phyloP scores from a whole-genome alignment of 2,329 filamentous ascomycete genomes.

The Nothopassalora personata region DNA sequence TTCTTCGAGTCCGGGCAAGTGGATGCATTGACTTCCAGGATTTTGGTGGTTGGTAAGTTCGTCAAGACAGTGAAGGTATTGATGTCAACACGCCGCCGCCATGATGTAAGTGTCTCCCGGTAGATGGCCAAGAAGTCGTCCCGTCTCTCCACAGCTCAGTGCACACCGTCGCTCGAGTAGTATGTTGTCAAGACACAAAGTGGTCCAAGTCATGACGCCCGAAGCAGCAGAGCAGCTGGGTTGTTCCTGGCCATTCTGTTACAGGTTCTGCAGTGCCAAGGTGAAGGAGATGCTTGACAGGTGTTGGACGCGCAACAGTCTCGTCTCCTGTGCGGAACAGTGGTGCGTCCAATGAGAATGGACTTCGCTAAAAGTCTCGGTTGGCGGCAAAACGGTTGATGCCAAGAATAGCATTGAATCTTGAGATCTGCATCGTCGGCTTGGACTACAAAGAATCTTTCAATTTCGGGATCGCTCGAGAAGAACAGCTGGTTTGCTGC shows the following conservation, averaged over 20 bases:
- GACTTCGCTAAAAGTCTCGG: background rate
- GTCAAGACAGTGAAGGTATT: background rate
- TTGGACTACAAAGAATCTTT: background rate
- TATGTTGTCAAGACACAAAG: background rate
- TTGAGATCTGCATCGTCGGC: background rate
- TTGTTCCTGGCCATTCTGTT: background rate
- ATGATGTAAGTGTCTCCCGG: background rate
- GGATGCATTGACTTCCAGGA: background rate
- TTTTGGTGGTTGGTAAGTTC: background rate
- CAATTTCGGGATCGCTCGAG: no score
- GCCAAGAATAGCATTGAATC: background rate
- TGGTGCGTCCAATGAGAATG: background rate
- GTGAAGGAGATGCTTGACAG: background rate
- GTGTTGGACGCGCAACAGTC: background rate
- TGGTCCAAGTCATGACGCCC: background rate
- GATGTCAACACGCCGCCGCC: background rate
- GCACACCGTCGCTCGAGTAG: no score
- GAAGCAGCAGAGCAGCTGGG: background rate
- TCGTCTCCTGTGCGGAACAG: background rate
- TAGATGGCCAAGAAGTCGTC: no score
- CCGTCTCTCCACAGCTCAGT: no score
- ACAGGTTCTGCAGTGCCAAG: background rate
- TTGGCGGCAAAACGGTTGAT: background rate
- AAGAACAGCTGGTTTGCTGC: no score
- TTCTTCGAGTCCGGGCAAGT: background rate